Percentiles rank a stretch among this genome's conserved stretches.
Conservation (phyloP, 495 filamentous ascomycete genomes). For the Daldinia decipiens region DNA sequence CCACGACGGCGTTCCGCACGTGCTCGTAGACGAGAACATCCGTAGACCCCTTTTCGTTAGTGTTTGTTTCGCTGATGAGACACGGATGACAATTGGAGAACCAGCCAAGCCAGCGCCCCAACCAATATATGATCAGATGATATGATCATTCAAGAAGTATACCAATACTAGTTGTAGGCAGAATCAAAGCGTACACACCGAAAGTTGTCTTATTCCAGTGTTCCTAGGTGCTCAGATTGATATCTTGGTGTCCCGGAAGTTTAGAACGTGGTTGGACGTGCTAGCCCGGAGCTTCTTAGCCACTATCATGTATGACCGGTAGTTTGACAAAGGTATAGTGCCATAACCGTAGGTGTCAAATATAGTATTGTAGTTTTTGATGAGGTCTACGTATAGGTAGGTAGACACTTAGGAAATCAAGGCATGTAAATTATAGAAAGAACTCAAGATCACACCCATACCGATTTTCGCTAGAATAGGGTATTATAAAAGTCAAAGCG, state of each 20-base stretch:
- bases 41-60: not conserved
- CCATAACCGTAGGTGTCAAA: not conserved
- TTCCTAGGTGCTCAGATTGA: not conserved
- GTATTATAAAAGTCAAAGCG: not conserved
- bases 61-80: not conserved
- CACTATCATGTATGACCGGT: not conserved
- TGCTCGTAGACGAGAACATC: not conserved
- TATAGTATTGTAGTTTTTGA: not conserved
- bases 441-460: no score
- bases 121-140: not conserved
- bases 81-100: slow-evolving; percentile 3
- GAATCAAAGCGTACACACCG: not conserved
- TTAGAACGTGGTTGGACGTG: not conserved
- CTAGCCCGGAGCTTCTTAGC: not conserved
- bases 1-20: not conserved
- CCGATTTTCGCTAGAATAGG: not conserved
- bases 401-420: no score
- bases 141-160: not conserved
- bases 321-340: no score
- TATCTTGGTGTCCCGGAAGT: not conserved
- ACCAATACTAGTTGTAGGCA: not conserved
- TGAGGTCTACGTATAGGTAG: no score
- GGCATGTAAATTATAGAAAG: no score
- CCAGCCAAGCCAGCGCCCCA: not conserved
- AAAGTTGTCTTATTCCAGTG: not conserved